phyloP scores from a whole-genome alignment of 495 filamentous ascomycete species.

The Apodospora peruviana region DNA sequence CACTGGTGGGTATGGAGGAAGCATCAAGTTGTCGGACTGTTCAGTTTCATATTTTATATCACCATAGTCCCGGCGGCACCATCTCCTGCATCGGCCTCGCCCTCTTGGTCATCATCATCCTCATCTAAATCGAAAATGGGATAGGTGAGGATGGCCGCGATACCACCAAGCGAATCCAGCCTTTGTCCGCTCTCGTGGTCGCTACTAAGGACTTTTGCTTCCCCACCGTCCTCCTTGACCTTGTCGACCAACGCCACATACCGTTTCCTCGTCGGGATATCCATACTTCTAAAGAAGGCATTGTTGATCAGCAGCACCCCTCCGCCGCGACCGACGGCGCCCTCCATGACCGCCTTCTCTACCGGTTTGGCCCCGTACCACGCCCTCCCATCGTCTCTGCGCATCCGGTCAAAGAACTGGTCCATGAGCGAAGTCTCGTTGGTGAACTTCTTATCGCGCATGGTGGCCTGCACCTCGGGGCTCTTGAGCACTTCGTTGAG shows the following conservation, averaged over 20 bases:
- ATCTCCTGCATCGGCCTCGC: slow-evolving; percentile 6
- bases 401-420: slow-evolving; percentile 69
- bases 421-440: slow-evolving; percentile 84
- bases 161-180: slow-evolving; percentile 76
- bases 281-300: slow-evolving; percentile 74
- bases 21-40: no score
- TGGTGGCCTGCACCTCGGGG: slow-evolving; percentile 64
- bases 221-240: slow-evolving; percentile 84
- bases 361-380: slow-evolving; percentile 90
- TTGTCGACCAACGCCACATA: slow-evolving; percentile 87
- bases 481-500: slow-evolving; percentile 81
- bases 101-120: slow-evolving; percentile 31
- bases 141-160: slow-evolving; percentile 88
- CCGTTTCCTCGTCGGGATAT: slow-evolving; percentile 69
- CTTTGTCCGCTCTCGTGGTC: slow-evolving; percentile 91
- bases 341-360: slow-evolving; percentile 77
- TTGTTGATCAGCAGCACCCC: slow-evolving; percentile 83
- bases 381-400: slow-evolving; percentile 81
- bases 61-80: slow-evolving; percentile 21
- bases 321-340: slow-evolving; percentile 81
- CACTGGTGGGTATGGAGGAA: no score
- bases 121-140: slow-evolving; percentile 73
- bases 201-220: slow-evolving; percentile 80
- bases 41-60: slow-evolving; percentile 25
- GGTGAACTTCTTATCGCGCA: slow-evolving; percentile 82